A percentile compares a stretch with the other conserved stretches of the same genome.
These are phyloP conservation scores for Marasmius oreades DNA, from an alignment of 1,284 basidiomycete species.

Conservation along the genomic window DNA sequence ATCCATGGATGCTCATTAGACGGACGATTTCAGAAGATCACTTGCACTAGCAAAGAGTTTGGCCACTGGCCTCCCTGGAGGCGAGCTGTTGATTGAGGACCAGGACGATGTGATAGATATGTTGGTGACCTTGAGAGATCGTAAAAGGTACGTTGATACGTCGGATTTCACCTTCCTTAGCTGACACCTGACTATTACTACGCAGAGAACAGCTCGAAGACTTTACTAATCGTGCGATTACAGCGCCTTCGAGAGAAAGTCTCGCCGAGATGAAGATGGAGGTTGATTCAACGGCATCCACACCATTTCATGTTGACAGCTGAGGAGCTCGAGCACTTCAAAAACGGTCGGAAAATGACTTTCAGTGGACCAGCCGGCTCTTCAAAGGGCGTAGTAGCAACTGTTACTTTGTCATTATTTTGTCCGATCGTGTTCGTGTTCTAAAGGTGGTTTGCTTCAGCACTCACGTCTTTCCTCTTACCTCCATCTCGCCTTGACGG, in stretches of 20 bases:
- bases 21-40: conserved; percentile 59
- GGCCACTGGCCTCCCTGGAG: conserved; percentile 55
- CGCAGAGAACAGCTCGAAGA: conserved; percentile 31
- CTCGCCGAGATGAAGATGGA: conserved; percentile 36
- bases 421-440: background rate
- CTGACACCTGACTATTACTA: background rate
- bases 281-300: conserved; percentile 54
- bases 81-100: conserved; percentile 58
- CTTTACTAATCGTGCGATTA: conserved; percentile 32
- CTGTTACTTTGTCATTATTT: background rate
- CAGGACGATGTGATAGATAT: conserved; percentile 65
- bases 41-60: conserved; percentile 55
- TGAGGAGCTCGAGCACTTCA: background rate
- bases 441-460: background rate
- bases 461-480: conserved; percentile 8
- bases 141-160: conserved; percentile 45
- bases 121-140: conserved; percentile 53
- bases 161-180: background rate
- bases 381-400: background rate
- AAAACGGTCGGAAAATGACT: background rate
- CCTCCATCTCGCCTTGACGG: conserved; percentile 13
- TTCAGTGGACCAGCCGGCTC: background rate
- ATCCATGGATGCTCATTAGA: conserved; percentile 36
- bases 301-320: conserved; percentile 27
- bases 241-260: conserved; percentile 16